Evolutionary conservation across 2,329 filamentous ascomycete species (phyloP).

Genomic region (Cladobotryum mycophilum): DNA sequence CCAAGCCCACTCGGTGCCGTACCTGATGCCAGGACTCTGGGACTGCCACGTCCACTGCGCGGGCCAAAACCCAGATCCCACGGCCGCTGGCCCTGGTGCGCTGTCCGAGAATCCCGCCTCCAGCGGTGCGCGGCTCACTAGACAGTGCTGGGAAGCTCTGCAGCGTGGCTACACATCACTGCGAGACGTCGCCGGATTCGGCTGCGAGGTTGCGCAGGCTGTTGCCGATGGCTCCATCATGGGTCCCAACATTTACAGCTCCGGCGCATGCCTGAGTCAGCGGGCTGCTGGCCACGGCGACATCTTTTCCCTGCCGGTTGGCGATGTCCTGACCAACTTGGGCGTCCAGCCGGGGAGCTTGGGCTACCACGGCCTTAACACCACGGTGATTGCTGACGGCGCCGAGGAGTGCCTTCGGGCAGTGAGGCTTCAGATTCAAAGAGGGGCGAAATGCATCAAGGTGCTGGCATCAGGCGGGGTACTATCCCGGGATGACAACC

Average conservation of each 20-base stretch:
- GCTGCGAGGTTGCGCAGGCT: conserved; percentile 34
- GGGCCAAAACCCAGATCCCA: conserved; percentile 23
- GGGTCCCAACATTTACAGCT: conserved; percentile 43
- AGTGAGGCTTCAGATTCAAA: conserved; percentile 33
- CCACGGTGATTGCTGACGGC: conserved; percentile 29
- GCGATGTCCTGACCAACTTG: conserved; percentile 28
- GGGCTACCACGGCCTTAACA: conserved; percentile 24
- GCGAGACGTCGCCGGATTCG: conserved; percentile 42
- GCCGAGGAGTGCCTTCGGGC: conserved; percentile 34
- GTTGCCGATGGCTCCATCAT: conserved; percentile 38
- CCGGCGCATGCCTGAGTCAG: conserved; percentile 37
- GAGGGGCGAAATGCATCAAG: conserved; percentile 35
- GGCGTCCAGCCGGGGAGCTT: conserved; percentile 24
- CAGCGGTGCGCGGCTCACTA: conserved; percentile 33
- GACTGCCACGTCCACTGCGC: conserved; percentile 44
- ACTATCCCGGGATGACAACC: conserved; percentile 32
- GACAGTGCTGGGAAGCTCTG: conserved; percentile 32
- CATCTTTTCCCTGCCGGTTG: conserved; percentile 27
- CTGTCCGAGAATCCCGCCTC: conserved; percentile 25
- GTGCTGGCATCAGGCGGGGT: conserved; percentile 33
- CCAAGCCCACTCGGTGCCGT: conserved; percentile 27
- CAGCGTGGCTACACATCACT: conserved; percentile 44
- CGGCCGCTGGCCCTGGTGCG: conserved; percentile 17
- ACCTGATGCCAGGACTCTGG: conserved; percentile 47
- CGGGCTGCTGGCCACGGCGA: conserved; percentile 44